These are phyloP conservation scores for Sanghuangporus sanghuang DNA, from an alignment of 1,284 basidiomycete species.

Conservation along the genomic window DNA sequence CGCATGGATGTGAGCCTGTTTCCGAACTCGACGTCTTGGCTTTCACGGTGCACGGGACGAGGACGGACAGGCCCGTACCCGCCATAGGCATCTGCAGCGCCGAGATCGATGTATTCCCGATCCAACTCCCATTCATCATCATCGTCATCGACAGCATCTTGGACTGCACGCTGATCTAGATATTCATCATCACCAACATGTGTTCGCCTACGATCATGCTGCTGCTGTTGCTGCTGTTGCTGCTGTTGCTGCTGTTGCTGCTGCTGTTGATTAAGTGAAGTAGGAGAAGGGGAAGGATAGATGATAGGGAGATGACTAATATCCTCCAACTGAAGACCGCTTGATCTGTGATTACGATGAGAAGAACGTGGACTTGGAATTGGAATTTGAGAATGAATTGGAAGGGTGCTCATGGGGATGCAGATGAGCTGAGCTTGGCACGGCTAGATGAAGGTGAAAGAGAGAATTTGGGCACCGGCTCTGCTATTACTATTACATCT, in stretches of 20 bases:
- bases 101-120: neutral
- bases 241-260: neutral
- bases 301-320: neutral
- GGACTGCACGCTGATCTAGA: neutral
- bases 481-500: neutral
- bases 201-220: neutral
- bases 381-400: neutral
- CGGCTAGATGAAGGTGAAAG: neutral
- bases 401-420: neutral
- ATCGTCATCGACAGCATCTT: neutral
- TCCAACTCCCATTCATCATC: constrained; percentile 5
- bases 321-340: neutral
- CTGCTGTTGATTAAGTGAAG: neutral
- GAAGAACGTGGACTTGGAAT: neutral
- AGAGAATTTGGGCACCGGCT: neutral
- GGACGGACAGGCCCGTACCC: constrained; percentile 1
- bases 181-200: neutral
- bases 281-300: neutral
- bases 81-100: neutral
- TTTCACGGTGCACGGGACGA: neutral
- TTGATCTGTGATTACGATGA: neutral
- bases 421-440: neutral
- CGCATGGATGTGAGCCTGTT: neutral
- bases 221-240: neutral
- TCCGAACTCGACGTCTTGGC: constrained; percentile 9